These are phyloP conservation scores for Ophiostoma angusticollis DNA, from an alignment of 2,329 filamentous ascomycete genomes.

Conservation along the genomic window DNA sequence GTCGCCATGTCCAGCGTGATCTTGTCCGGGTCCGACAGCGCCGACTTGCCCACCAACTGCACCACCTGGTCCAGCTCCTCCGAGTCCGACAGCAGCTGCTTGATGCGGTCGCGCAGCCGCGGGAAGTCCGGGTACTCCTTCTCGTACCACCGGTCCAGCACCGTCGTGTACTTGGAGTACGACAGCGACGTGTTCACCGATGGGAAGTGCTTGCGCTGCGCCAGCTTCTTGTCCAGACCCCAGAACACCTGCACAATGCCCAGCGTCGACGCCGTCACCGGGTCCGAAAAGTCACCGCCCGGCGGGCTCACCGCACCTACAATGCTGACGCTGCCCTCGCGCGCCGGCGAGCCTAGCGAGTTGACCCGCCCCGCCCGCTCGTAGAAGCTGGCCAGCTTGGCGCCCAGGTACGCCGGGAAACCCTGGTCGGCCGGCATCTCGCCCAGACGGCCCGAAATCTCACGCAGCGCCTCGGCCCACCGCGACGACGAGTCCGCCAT, in stretches of 20 bases:
- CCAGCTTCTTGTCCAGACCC: slow-evolving; percentile 99
- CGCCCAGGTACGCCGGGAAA: slow-evolving; percentile 94
- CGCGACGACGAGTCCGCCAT: slow-evolving; percentile 98
- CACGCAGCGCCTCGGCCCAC: slow-evolving; percentile 97
- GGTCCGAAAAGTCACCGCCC: slow-evolving; percentile 98
- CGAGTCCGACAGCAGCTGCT: slow-evolving; percentile 83
- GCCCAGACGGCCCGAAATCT: slow-evolving; percentile 94
- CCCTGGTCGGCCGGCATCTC: slow-evolving; percentile 99
- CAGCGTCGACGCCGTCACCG: slow-evolving; percentile 84
- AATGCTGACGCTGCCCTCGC: slow-evolving; percentile 87
- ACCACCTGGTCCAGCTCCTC: slow-evolving; percentile 98
- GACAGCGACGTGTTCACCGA: slow-evolving; percentile 91
- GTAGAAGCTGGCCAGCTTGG: slow-evolving; percentile 98
- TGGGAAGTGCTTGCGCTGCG: slow-evolving; percentile 97
- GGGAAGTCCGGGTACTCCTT: slow-evolving; percentile 92
- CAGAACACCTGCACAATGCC: slow-evolving; percentile 99
- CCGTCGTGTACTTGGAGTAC: slow-evolving; percentile 90
- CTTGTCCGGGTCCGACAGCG: slow-evolving; percentile 92
- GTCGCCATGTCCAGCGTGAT: slow-evolving; percentile 89
- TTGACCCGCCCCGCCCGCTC: slow-evolving; percentile 86
- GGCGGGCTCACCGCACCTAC: slow-evolving; percentile 91
- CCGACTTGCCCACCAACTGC: slow-evolving; percentile 94
- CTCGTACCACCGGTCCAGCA: slow-evolving; percentile 87
- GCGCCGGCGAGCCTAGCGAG: slow-evolving; percentile 76
- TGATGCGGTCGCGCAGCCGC: slow-evolving; percentile 80